Evolutionary conservation across 208 protist genomes (phyloP).

Genomic region (Crithidia sp.): DNA sequence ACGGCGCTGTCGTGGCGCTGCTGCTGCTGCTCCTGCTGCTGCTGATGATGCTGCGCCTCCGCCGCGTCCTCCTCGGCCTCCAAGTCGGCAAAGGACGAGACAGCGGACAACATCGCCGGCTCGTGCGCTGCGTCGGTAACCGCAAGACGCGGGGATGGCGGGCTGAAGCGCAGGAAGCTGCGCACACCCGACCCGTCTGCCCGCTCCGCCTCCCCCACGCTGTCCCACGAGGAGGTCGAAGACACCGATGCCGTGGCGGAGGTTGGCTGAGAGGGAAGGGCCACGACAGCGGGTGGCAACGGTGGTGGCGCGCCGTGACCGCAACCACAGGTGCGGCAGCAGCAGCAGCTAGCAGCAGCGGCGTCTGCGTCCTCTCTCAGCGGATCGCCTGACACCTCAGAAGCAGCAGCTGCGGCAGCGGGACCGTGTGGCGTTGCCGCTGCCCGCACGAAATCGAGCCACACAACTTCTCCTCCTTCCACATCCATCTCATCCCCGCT

Average conservation of each 20-base stretch:
- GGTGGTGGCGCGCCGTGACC: background rate
- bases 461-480: slow-evolving; percentile 14
- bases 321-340: background rate
- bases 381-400: too few species aligned
- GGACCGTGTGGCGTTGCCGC: background rate
- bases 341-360: background rate
- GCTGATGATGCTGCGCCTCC: background rate
- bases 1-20: background rate
- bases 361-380: too few species aligned
- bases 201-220: background rate
- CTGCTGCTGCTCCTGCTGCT: background rate
- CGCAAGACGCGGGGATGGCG: background rate
- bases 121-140: background rate
- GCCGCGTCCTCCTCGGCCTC: background rate
- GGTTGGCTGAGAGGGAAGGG: background rate
- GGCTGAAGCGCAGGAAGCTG: slow-evolving; percentile 22
- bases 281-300: background rate
- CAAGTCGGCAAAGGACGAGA: slow-evolving; percentile 7
- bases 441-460: slow-evolving; percentile 31
- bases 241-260: background rate
- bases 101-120: background rate
- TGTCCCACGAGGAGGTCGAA: background rate
- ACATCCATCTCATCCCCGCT: background rate
- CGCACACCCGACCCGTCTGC: background rate
- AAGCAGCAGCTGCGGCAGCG: background rate